Evolutionary conservation across 177 flowering plant genomes (phyloP).

Genomic region (Vitis hybrid): DNA sequence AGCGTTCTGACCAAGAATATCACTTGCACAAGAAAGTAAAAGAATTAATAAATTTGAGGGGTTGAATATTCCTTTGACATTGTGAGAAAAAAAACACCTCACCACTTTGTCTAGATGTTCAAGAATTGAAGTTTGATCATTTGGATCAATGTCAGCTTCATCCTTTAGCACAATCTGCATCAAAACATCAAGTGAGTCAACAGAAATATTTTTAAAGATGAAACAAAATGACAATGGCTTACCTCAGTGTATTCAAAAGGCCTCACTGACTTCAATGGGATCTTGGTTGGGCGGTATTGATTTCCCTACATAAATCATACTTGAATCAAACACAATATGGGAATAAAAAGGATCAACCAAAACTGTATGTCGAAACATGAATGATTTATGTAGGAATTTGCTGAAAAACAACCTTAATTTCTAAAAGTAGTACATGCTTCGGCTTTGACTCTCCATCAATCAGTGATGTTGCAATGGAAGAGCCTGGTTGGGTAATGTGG

Average conservation of each 20-base stretch:
- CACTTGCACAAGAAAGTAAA: conserved; percentile 7
- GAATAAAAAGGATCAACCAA: background rate
- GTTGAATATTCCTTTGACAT: background rate
- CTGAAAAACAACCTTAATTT: conserved; percentile 72
- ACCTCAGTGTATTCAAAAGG: conserved; percentile 97
- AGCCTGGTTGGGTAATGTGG: conserved; percentile 98
- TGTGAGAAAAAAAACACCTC: conserved; percentile 11
- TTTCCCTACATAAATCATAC: conserved; percentile 58
- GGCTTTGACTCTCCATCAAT: conserved; percentile 99
- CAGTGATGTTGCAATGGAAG: conserved; percentile 96
- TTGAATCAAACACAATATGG: background rate
- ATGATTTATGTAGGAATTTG: background rate
- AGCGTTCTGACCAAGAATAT: conserved; percentile 2
- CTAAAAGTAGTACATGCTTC: conserved; percentile 93
- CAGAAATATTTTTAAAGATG: background rate
- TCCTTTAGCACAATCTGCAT: conserved; percentile 86
- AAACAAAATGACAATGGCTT: conserved; percentile 12
- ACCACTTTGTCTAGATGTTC: conserved; percentile 95
- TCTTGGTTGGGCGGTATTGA: conserved; percentile 97
- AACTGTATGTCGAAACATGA: background rate
- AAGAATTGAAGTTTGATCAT: conserved; percentile 89
- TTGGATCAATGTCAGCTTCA: conserved; percentile 80
- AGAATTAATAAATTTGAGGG: background rate
- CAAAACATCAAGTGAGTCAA: conserved; percentile 13
- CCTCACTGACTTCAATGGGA: conserved; percentile 86